Base-by-base conservation (phyloP, 768 basidiomycete species). In the Trichaptum fuscoviolaceum region DNA sequence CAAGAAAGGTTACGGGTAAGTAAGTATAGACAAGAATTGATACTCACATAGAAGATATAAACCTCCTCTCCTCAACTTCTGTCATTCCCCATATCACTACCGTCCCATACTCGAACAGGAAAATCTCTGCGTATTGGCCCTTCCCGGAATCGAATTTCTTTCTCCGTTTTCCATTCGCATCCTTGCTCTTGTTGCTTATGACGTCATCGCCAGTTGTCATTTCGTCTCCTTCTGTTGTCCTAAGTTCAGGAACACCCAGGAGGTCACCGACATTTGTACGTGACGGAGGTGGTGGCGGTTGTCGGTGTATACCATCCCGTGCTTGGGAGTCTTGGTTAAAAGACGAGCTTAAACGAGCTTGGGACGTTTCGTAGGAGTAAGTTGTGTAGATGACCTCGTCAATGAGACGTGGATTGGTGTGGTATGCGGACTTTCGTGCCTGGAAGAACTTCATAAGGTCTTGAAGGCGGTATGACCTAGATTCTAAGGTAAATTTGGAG, bases 71-170 rank as follows among this genome's bases (percentile, higher is more conserved):
- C 73, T 97, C 93, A 6, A 87, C 81, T 74, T 97, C 94, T 52
- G 92, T 90, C 95, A 98, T 97, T 26, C 96, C 96, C 96, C 96
- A 98, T 63, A 96, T 92, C 26, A 98, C 96, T 27, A 96, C 92
- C 0, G 93, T 95, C 15, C 96, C 96, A 74, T 96, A 97, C 69
- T 90, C 86, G 77, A 97, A 98, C 69, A 97, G 78, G 75, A 96
- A 97, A 65, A 97, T 91, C 76, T 97, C 96, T 9, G 92, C 91
- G 69, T 90, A 35, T 83, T 84, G 6, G 87, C 82, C 36, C 85
- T 81, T 34, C 87, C 82, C 27, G 64, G 61, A 25, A 70, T 89
- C 77, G 72, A 90, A 91, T 76, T 88, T 89, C 73, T 84, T 88
- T 67, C 83, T 83, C 72, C 84, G 88, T 74, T 79, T 76, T 63